Percentiles rank a stretch among this genome's conserved stretches.
Conservation (phyloP, 805 yeast genomes). For the Myxozyma kluyveri region DNA sequence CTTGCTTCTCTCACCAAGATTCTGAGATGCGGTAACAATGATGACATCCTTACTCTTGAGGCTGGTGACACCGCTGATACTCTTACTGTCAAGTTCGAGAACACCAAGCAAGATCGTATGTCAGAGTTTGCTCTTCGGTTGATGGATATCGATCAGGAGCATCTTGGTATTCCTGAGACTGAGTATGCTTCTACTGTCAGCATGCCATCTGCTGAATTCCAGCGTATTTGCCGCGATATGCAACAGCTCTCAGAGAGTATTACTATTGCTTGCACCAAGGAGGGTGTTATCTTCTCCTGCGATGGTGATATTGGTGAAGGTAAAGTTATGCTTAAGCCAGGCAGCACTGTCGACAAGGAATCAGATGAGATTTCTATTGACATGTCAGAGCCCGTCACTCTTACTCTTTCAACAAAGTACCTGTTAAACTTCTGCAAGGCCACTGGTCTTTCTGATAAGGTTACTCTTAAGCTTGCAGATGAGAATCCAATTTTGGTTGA, state of each 20-base stretch:
- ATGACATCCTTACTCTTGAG: conserved; percentile 80
- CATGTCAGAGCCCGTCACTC: conserved; percentile 79
- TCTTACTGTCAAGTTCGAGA: conserved; percentile 82
- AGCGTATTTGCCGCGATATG: conserved; percentile 86
- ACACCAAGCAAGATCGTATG: conserved; percentile 82
- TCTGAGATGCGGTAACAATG: conserved; percentile 84
- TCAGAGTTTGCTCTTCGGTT: conserved; percentile 87
- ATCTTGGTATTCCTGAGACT: conserved; percentile 89
- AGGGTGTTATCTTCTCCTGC: conserved; percentile 81
- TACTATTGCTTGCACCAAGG: conserved; percentile 82
- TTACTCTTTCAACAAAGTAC: conserved; percentile 89
- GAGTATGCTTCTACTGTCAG: conserved; percentile 82
- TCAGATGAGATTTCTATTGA: conserved; percentile 72
- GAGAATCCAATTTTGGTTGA: conserved; percentile 93
- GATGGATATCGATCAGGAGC: conserved; percentile 96
- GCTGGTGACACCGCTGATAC: conserved; percentile 87
- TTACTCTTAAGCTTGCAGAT: conserved; percentile 82
- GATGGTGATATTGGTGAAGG: conserved; percentile 94
- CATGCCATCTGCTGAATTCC: conserved; percentile 84
- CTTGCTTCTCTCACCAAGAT: conserved; percentile 83
- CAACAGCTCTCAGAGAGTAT: conserved; percentile 83
- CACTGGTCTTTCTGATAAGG: conserved; percentile 67
- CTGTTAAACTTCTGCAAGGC: conserved; percentile 90
- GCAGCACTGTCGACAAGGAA: conserved; percentile 74
- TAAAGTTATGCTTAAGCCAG: conserved; percentile 79